Evolutionary conservation across 2,329 filamentous ascomycete species (phyloP), one percentile per base, ranked within the genome.

Genomic region (Apiospora hydei): DNA sequence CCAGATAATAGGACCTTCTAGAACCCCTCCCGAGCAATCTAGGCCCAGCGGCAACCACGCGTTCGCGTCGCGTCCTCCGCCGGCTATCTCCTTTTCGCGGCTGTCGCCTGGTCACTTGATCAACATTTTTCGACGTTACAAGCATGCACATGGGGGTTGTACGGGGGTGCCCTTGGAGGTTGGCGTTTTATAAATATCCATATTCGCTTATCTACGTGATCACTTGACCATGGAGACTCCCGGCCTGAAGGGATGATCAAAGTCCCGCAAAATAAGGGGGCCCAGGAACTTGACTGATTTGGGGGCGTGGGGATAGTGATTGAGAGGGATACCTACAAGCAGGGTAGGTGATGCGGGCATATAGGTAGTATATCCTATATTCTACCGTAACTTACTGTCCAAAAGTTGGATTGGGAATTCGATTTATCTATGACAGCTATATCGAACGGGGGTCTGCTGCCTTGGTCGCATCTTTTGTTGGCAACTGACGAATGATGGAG

Each of bases 241-340:
- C 30, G 53, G 14, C 16, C 10, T 34, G 16, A 21, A 26, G 4
- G 30, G 46, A 49, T n/a, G 46, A 49, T 49, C 7, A 34, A 57
- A 34, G 53, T 61, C 53, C 53, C 53, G 53, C 30, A 61, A 61
- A 61, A 61, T 61, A 61, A 61, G 53, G 53, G 53, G 53, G 53
- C 34, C 34, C 34, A 38, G 53, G 53, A 30, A 38, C 16, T 18
- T 18, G 16, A 34, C 34, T 38, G 34, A 38, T 4, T 21, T 7
- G 30, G 53, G 53, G 53, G 53, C 10, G 53, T 61, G 53, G 53
- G 53, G 30, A 21, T 61, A 61, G 53, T 34, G 26, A 38, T 1
- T 38, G 16, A 61, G 26, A 4, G 16, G 34, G 16, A 61, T 61
- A 38, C 18, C 46, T 30, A 30, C 5, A 2, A 38, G 5, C 34